Base-by-base conservation (phyloP, 1,139 yeast species). In the Ogataea hybrid region DNA sequence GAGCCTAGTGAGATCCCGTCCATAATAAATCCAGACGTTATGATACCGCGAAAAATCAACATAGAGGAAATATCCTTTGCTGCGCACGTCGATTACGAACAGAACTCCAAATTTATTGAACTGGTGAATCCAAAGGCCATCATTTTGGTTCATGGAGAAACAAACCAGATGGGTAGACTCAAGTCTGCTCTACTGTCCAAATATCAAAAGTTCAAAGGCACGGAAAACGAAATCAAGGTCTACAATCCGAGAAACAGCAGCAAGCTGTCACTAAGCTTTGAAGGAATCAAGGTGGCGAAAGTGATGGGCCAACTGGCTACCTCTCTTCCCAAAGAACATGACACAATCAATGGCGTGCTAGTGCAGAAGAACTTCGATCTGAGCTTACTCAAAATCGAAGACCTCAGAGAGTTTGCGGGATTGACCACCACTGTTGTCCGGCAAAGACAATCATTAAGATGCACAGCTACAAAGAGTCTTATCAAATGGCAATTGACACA, bases 1-100 rank as follows among this genome's bases (percentile, higher is more conserved):
- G 97, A 90, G 54, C 98, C 99, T 0, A 78, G 81, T 21, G 86
- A 89, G 15, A 88, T 92, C 42, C 94, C 94, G 3, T 84, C 97
- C 0, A 68, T 77, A 17, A 68, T 73, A 18, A 88, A 88, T 50
- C 87, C 96, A 0, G 97, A 90, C 42, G 69, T 83, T 28, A 77
- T 80, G 41, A 84, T 92, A 33, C 97, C 97, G 2, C 78, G 98
- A 57, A 75, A 97, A 49, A 69, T 94, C 46, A 79, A 79, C 31
- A 82, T 92, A n/a, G 97, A 92, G 53, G 99, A 92, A 62, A 84
- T 92, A 9, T 90, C 97, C 2, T 92, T 92, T 71, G 98, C 98
- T 5, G 99, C 99, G 0, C 99, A 92, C 65, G 99, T 94, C 15
- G 98, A 94, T 61, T 92, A 84, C 64, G 90, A 86, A 56, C 96